Evolutionary conservation across 2,329 filamentous ascomycete genomes (phyloP).

Genomic region (Xylariaceae sp.): DNA sequence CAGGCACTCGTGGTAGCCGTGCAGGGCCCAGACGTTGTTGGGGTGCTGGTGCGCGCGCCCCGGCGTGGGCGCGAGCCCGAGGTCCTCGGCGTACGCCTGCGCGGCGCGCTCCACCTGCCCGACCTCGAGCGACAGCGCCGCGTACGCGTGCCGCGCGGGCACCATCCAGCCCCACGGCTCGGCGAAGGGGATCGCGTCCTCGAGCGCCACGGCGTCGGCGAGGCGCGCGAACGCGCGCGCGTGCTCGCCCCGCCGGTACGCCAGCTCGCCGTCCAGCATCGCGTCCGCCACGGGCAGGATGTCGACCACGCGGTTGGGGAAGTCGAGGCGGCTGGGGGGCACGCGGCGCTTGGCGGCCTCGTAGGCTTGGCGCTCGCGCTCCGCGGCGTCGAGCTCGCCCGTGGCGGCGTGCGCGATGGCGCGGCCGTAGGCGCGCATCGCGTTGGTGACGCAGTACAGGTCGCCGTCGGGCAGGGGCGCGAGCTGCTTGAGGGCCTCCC

Average conservation of each 20-base stretch:
- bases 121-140: constrained; percentile 47
- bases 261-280: constrained; percentile 54
- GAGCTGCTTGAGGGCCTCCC: constrained; percentile 43
- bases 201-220: constrained; percentile 37
- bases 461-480: constrained; percentile 33
- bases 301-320: constrained; percentile 12
- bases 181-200: constrained; percentile 46
- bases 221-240: constrained; percentile 40
- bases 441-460: constrained; percentile 47
- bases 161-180: constrained; percentile 57
- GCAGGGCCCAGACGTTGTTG: constrained; percentile 54
- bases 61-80: constrained; percentile 38
- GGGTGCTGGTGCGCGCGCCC: constrained; percentile 47
- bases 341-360: constrained; percentile 31
- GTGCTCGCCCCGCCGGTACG: constrained; percentile 47
- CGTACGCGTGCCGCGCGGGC: constrained; percentile 48
- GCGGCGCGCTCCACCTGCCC: constrained; percentile 35
- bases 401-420: constrained; percentile 44
- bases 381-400: constrained; percentile 34
- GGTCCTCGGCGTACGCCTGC: constrained; percentile 36
- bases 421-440: constrained; percentile 46
- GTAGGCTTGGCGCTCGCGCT: constrained; percentile 31
- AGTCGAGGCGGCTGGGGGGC: constrained; percentile 14
- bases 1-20: constrained; percentile 52
- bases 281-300: constrained; percentile 26